Percentiles rank a stretch among this genome's conserved stretches.
phyloP scores from a whole-genome alignment of 805 yeast genomes.

The Suhomyces sp. region DNA sequence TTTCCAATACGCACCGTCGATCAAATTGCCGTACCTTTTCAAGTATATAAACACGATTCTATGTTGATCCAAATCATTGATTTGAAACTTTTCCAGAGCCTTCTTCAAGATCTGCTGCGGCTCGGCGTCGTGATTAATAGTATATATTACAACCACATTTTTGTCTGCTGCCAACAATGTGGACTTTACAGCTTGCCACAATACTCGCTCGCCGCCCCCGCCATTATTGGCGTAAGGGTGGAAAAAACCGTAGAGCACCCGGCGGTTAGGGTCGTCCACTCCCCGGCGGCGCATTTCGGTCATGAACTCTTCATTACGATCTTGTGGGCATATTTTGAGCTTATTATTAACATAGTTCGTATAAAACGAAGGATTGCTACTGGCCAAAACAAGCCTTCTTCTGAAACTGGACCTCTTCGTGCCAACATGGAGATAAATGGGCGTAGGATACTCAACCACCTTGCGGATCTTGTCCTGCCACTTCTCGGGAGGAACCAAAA shows the following conservation, averaged over 20 bases:
- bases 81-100: conserved; percentile 55
- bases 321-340: conserved; percentile 31
- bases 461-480: conserved; percentile 35
- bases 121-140: conserved; percentile 56
- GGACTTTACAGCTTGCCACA: conserved; percentile 88
- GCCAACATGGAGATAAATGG: conserved; percentile 36
- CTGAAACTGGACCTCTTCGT: conserved; percentile 38
- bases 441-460: conserved; percentile 32
- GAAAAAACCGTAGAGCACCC: conserved; percentile 72
- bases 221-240: conserved; percentile 96
- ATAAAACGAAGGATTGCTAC: conserved; percentile 35
- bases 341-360: conserved; percentile 38
- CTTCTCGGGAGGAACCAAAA: conserved; percentile 37
- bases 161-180: conserved; percentile 51
- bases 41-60: conserved; percentile 65
- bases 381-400: conserved; percentile 36
- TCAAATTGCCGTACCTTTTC: conserved; percentile 48
- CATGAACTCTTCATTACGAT: conserved; percentile 24
- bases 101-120: conserved; percentile 49
- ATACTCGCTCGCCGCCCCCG: conserved; percentile 96
- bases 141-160: conserved; percentile 67
- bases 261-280: conserved; percentile 37
- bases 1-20: conserved; percentile 74
- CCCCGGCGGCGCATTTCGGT: conserved; percentile 29
- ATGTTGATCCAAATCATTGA: conserved; percentile 40